Evolutionary conservation across 176 grass and related monocot genomes (phyloP).

Genomic region (Oryza meridionalis): DNA sequence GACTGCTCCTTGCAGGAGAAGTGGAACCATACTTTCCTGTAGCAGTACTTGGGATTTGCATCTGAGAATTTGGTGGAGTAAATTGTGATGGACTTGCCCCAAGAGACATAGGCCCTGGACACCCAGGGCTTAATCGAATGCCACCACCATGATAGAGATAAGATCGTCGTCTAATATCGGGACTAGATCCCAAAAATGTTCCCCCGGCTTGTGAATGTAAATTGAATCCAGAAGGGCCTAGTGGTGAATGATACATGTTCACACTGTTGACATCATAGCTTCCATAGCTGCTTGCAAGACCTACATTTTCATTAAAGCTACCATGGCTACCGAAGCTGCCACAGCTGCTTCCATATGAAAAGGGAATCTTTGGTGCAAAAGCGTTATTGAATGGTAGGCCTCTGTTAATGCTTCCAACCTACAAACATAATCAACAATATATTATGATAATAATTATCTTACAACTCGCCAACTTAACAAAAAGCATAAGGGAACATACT

Average conservation of each 20-base stretch:
- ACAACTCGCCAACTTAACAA: conserved; percentile 25
- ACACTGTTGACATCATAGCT: conserved; percentile 75
- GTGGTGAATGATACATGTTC: conserved; percentile 70
- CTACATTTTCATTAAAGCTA: conserved; percentile 77
- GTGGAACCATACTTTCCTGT: conserved; percentile 64
- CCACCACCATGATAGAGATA: conserved; percentile 70
- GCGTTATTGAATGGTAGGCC: conserved; percentile 57
- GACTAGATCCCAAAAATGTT: conserved; percentile 82
- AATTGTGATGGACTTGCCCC: conserved; percentile 94
- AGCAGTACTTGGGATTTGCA: conserved; percentile 56
- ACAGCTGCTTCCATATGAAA: conserved; percentile 90
- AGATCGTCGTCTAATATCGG: conserved; percentile 73
- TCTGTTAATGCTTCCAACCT: conserved; percentile 79
- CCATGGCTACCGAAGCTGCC: conserved; percentile 79
- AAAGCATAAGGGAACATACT: conserved; percentile 32
- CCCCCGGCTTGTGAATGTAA: conserved; percentile 78
- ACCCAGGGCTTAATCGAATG: conserved; percentile 79
- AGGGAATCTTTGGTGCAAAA: conserved; percentile 64
- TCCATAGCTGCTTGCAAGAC: conserved; percentile 78
- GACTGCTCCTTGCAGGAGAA: conserved; percentile 71
- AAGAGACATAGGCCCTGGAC: conserved; percentile 76
- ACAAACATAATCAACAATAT: conserved; percentile 44
- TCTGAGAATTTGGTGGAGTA: conserved; percentile 84
- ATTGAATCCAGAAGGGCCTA: conserved; percentile 78
- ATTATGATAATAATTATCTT: conserved; percentile 24